phyloP scores from a whole-genome alignment of 202 grass and related monocot species.

The Hordeum pubiflorum region DNA sequence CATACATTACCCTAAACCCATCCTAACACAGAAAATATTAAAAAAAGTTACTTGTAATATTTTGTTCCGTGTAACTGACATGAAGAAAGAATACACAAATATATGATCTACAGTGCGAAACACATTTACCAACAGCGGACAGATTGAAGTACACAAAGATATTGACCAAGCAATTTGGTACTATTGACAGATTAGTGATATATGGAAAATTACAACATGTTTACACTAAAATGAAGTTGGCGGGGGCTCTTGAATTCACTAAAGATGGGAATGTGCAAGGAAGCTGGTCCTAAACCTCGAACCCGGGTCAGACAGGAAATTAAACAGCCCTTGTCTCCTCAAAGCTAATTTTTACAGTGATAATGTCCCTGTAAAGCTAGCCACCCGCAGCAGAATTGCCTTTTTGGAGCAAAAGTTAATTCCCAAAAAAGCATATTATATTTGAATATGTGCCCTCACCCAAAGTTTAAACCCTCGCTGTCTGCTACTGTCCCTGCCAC shows the following conservation, averaged over 20 bases:
- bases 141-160: not conserved
- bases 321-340: not conserved
- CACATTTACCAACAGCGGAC: not conserved
- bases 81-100: not conserved
- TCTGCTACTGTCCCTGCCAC: not conserved
- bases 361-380: not conserved
- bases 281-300: no score
- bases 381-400: not conserved
- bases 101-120: not conserved
- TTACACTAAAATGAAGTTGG: no score
- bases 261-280: not conserved
- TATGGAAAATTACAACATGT: no score
- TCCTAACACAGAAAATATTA: no score
- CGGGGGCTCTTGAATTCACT: no score
- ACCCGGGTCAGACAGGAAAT: no score
- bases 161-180: no score
- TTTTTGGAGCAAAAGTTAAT: no score
- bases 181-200: no score
- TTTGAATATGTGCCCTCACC: no score
- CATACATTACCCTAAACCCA: no score
- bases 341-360: not conserved
- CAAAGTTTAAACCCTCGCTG: not conserved
- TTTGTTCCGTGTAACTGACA: not conserved
- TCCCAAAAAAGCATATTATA: no score
- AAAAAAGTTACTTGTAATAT: not conserved